Base-by-base conservation (phyloP, 768 basidiomycete species). In the Naganishia kalamii region DNA sequence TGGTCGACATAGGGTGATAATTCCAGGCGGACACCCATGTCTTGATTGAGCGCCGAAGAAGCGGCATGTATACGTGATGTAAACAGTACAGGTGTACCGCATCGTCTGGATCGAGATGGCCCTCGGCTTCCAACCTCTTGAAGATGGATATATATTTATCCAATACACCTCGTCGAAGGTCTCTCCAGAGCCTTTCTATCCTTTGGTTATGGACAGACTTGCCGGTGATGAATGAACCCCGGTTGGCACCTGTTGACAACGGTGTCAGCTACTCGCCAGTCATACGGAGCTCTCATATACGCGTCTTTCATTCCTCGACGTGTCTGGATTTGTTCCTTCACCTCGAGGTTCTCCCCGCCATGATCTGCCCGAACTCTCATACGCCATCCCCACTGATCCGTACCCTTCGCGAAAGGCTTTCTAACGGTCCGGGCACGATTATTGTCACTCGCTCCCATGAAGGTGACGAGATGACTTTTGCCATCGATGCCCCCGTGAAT, bases 401-500 rank as follows among this genome's bases (percentile, higher is more conserved):
- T 76, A 0, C 75, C 75, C 33, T 29, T 5, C n/a, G 75, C 19
- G 0, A 64, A 74, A 0, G 80, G 63, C 0, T 72, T 25, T 0
- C 80, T 65, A 3, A 82, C 81, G 5, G 81, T 82, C 0, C 70
- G 46, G 0, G 72, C 79, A 3, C 69, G 57, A 57, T 83, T 83
- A 66, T 83, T 81, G 59, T 77, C 67, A 54, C 72, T 78, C 0
- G 79, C 80, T 8, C 61, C 60, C 6, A 82, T 68, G 0, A 71
- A 81, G 17, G 73, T 72, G 1, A 82, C 69, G 21, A 80, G 70
- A 4, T 80, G 70, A 8, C 79, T 79, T 52, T 78, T 77, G 0
- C 82, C 81, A 59, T 83, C 81, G 11, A 82, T 78, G 60, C 80
- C 81, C 0, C 76, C 77, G 69, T 82, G 81, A 2, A 78, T 77